Conservation (phyloP, 2,329 filamentous ascomycete genomes). For the Penicillium oxalicum region DNA sequence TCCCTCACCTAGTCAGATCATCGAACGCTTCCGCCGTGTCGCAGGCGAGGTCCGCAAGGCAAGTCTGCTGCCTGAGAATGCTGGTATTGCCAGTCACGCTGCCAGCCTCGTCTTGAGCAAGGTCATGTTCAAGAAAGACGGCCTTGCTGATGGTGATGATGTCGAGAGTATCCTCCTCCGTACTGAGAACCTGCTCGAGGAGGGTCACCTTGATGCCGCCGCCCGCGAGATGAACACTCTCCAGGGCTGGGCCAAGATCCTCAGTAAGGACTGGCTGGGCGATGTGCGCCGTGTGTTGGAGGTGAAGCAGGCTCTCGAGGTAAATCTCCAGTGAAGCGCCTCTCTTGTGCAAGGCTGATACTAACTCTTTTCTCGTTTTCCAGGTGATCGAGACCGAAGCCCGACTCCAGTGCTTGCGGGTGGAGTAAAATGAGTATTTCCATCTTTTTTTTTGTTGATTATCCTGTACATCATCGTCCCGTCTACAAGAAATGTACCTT, state of each 20-base stretch:
- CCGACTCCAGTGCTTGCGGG: conserved; percentile 75
- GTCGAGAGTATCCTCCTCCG: conserved; percentile 89
- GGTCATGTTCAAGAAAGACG: conserved; percentile 92
- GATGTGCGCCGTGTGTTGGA: conserved; percentile 90
- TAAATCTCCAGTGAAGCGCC: conserved; percentile 46
- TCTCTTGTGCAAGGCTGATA: neutral
- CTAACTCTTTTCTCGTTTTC: conserved; percentile 14
- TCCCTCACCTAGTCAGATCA: conserved; percentile 73
- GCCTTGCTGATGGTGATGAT: conserved; percentile 73
- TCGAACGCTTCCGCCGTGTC: conserved; percentile 93
- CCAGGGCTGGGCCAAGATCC: conserved; percentile 87
- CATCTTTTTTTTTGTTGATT: conserved; percentile 21
- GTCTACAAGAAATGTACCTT: conserved; percentile 35
- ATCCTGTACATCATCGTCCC: conserved; percentile 28
- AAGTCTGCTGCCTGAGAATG: conserved; percentile 82
- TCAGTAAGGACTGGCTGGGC: conserved; percentile 87
- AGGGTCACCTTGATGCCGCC: conserved; percentile 85
- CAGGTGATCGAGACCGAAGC: conserved; percentile 88
- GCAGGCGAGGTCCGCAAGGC: conserved; percentile 91
- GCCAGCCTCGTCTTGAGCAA: conserved; percentile 87
- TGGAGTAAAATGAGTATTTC: conserved; percentile 52
- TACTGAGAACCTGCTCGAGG: conserved; percentile 84
- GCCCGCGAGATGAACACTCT: conserved; percentile 93
- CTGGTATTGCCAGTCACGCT: conserved; percentile 88
- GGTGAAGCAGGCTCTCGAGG: conserved; percentile 92